Base-by-base conservation (phyloP, 1,284 basidiomycete genomes). In the Pulveroboletus sp. region DNA sequence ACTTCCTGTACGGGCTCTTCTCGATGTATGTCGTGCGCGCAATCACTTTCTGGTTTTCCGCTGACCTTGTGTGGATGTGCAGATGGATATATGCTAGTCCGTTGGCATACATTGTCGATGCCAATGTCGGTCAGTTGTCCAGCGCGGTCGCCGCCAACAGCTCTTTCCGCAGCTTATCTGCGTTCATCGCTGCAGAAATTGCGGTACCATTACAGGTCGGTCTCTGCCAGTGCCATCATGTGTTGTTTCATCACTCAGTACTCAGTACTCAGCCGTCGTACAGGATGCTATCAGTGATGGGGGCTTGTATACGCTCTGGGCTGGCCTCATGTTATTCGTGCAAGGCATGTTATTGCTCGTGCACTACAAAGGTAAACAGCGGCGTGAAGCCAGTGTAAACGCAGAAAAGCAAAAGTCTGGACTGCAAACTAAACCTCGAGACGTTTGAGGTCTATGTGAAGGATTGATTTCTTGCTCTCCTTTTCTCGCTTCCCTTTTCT, bases 61-160 rank as follows among this genome's bases (percentile, higher is more conserved):
- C 47, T 60, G 39, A 56, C 33, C 24, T 51, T 62, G 50, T 11
- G 4, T 44, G 17, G 7, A 17, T 21, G 29, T 29, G 45, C 47
- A 88, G 87, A 60, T 88, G 82, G 79, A 82, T 83, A 24, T 89
- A 90, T 68, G 72, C 86, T 4, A 86, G 83, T 58, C 86, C 86
- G 0, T 75, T 93, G 41, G 82, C 89, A 1, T 91, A 90, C 66
- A 80, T 91, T 47, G 86, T 91, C 2, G 91, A 93, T 66, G 83
- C 89, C 7, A 93, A 93, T 63, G 75, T 75, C 3, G 91, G 91
- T 9, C 79, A 83, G 10, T 87, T 87, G 0, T 85, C 87, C 0
- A 83, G 81, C 13, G 88, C 88, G 2, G 82, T 89, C 10, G 86
- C 90, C 0, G 72, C 78, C 16, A 93, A 93, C 68, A 85, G 84